Conservation (phyloP, 192 early-diverging fungal genomes). For the Backusella sp. region DNA sequence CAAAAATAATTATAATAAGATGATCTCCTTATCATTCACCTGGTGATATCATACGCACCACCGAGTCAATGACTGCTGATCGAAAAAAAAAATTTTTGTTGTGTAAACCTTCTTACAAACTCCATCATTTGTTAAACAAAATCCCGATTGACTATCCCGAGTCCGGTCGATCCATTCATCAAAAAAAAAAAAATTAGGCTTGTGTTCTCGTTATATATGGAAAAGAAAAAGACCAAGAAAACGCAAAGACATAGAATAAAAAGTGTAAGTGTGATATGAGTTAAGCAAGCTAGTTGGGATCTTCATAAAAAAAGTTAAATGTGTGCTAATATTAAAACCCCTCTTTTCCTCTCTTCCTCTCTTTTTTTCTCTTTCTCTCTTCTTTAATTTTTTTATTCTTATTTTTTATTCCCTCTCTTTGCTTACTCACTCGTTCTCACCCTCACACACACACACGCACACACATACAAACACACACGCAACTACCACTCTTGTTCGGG, state of each 20-base stretch:
- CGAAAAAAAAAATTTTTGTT: not conserved
- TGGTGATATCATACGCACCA: not conserved
- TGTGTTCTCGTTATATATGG: not conserved
- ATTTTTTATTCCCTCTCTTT: not conserved
- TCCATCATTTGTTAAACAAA: not conserved
- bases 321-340: not conserved
- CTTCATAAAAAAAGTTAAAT: not conserved
- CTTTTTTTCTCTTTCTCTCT: not conserved
- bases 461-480: not conserved
- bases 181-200: not conserved
- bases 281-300: not conserved
- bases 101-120: not conserved
- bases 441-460: not conserved
- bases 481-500: not conserved
- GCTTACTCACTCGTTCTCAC: not conserved
- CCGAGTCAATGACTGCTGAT: constrained; percentile 8
- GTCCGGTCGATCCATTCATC: constrained; percentile 1
- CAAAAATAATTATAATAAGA: not conserved
- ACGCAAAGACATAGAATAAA: not conserved
- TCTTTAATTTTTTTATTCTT: not conserved
- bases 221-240: constrained; percentile 1
- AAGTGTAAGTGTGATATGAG: not conserved
- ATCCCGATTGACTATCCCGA: not conserved
- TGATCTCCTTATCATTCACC: not conserved
- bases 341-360: not conserved